Evolutionary conservation across 2,329 filamentous ascomycete species (phyloP), one percentile per base, ranked within the genome.

Genomic region (Beauveria rudraprayagi): DNA sequence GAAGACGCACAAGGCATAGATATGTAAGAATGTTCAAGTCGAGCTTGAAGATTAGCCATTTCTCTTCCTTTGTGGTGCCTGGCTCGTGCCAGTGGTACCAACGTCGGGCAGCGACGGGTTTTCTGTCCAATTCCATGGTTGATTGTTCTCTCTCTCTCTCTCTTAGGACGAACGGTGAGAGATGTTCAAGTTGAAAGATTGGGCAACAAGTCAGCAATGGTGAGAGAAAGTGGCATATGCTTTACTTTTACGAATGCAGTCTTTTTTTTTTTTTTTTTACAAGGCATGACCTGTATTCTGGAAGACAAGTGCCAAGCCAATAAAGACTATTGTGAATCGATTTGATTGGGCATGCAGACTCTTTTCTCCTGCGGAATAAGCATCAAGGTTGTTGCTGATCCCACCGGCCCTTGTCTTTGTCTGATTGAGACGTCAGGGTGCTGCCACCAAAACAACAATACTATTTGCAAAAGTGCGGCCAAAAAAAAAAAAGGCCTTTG

Each of bases 1-100:
- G n/a, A 24, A 47, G 22, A 47, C 44, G 44, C 8, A 58, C 55
- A 3, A 81, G 66, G 55, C 78, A 81, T 8, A 71, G 73, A 63
- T 65, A 71, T 19, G 63, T 67, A 5, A 75, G 46, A 11, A 81
- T 71, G 62, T 80, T 80, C 66, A 75, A 76, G 65, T 81, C 79
- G 34, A 81, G 73, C 67, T 82, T 82, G 60, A 76, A 71, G 28
- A 80, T 72, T 11, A 82, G 73, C 44, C 69, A 71, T 61, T 76
- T 77, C 65, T 82, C 76, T 63, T 73, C 71, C 2, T 67, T 67
- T 7, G 69, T 71, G 0, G 74, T 77, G 41, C 71, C 71, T 1
- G 74, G 73, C 51, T 77, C 73, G 62, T 78, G 74, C 76, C 76
- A 78, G 52, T 73, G 71, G 57, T 76, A 72, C 71, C 72, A 75